phyloP scores from a whole-genome alignment of 2,329 filamentous ascomycete species.

The Sporothrix phasma region DNA sequence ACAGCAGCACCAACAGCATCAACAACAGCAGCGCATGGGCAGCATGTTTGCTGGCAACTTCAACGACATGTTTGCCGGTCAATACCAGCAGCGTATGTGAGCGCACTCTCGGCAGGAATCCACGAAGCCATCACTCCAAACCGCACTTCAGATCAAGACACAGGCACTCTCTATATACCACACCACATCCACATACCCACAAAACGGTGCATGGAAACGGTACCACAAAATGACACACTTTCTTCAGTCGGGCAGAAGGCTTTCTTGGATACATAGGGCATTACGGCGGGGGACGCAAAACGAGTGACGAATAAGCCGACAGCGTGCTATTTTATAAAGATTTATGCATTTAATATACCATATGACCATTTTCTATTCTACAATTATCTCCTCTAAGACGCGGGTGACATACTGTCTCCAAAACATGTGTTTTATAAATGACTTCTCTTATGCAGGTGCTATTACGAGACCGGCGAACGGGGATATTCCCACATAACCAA shows the following conservation, averaged over 20 bases:
- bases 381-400: no score
- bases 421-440: no score
- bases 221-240: not conserved
- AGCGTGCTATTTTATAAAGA: not conserved
- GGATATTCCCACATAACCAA: no score
- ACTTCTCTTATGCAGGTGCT: no score
- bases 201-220: not conserved
- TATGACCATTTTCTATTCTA: no score
- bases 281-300: not conserved
- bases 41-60: slow-evolving; percentile 11
- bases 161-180: not conserved
- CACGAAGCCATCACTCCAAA: no score
- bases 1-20: slow-evolving; percentile 1
- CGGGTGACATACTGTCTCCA: no score
- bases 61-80: slow-evolving; percentile 8
- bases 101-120: not conserved
- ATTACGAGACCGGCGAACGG: no score
- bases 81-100: not conserved
- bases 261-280: not conserved
- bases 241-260: not conserved
- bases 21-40: slow-evolving; percentile 6
- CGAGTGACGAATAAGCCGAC: not conserved
- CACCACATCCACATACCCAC: not conserved
- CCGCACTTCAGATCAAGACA: not conserved
- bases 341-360: not conserved